phyloP scores from a whole-genome alignment of 2,329 filamentous ascomycete species.

The Pestalotiopsis fici region DNA sequence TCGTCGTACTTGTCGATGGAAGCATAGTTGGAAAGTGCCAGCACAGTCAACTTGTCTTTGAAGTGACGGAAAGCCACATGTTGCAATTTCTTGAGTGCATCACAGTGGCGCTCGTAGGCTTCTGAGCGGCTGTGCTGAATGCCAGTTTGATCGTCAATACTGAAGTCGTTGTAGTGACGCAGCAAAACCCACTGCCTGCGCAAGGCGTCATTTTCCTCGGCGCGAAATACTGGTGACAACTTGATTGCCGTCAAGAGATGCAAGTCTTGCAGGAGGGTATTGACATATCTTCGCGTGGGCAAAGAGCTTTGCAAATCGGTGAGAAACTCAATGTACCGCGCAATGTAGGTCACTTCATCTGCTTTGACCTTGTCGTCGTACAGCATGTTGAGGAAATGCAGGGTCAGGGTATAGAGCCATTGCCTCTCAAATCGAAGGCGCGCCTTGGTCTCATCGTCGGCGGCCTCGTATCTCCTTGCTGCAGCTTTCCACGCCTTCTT shows the following conservation, averaged over 20 bases:
- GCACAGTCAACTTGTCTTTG: constrained; percentile 85
- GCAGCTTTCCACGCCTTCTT: constrained; percentile 91
- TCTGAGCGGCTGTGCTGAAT: constrained; percentile 71
- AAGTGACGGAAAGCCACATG: constrained; percentile 77
- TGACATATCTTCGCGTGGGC: constrained; percentile 91
- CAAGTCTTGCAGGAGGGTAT: constrained; percentile 81
- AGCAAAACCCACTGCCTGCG: constrained; percentile 81
- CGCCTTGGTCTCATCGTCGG: constrained; percentile 77
- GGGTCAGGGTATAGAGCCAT: constrained; percentile 84
- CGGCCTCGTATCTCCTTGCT: constrained; percentile 81
- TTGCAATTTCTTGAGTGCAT: constrained; percentile 76
- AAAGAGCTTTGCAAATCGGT: constrained; percentile 91
- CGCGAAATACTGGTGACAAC: constrained; percentile 76
- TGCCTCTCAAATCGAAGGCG: constrained; percentile 86
- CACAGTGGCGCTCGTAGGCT: constrained; percentile 79
- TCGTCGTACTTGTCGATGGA: constrained; percentile 81
- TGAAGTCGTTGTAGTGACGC: constrained; percentile 83
- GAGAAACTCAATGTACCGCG: constrained; percentile 89
- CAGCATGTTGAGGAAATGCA: constrained; percentile 79
- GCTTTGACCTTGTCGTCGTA: constrained; percentile 56
- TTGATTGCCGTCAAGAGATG: constrained; percentile 78
- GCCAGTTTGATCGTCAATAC: constrained; percentile 89
- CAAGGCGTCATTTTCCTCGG: constrained; percentile 74
- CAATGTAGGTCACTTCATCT: constrained; percentile 79
- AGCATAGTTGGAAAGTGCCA: constrained; percentile 90